Evolutionary conservation across 345 rosid genomes (phyloP).

Genomic region (Brassica carinata): DNA sequence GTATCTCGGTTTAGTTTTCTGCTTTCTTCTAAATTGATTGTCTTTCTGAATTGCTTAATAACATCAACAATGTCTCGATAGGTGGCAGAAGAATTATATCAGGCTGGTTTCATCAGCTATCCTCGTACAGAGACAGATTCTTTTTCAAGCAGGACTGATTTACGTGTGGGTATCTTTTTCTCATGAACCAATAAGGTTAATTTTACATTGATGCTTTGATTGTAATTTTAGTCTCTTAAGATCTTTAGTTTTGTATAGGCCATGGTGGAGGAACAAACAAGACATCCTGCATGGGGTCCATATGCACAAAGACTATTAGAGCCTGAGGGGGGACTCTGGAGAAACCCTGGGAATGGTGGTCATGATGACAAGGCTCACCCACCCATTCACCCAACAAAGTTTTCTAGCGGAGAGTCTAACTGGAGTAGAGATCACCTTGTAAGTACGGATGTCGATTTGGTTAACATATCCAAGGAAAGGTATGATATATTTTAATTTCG

Average conservation of each 20-base stretch:
- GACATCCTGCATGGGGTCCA: conserved; percentile 89
- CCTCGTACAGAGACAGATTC: conserved; percentile 97
- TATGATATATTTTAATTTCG: not conserved
- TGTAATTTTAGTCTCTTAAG: conserved; percentile 30
- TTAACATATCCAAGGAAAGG: conserved; percentile 16
- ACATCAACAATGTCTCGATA: conserved; percentile 41
- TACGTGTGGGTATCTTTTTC: conserved; percentile 72
- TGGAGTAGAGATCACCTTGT: conserved; percentile 96
- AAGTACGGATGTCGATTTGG: conserved; percentile 36
- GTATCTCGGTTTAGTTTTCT: conserved; percentile 19
- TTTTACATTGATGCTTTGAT: conserved; percentile 20
- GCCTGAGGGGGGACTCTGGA: conserved; percentile 81
- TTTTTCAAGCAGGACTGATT: conserved; percentile 85
- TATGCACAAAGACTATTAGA: conserved; percentile 83
- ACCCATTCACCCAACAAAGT: conserved; percentile 97
- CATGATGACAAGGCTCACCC: conserved; percentile 99
- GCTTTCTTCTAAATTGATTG: conserved; percentile 5
- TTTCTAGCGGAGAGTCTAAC: conserved; percentile 74
- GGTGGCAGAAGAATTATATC: conserved; percentile 98
- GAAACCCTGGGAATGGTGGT: conserved; percentile 93
- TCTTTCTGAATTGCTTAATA: not conserved
- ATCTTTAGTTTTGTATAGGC: conserved; percentile 50
- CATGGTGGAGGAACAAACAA: conserved; percentile 82
- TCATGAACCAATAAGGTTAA: conserved; percentile 12
- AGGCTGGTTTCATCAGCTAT: conserved; percentile 96